Base-by-base conservation (phyloP, 306 rosid genomes). In the Pachyrhizus erosus region DNA sequence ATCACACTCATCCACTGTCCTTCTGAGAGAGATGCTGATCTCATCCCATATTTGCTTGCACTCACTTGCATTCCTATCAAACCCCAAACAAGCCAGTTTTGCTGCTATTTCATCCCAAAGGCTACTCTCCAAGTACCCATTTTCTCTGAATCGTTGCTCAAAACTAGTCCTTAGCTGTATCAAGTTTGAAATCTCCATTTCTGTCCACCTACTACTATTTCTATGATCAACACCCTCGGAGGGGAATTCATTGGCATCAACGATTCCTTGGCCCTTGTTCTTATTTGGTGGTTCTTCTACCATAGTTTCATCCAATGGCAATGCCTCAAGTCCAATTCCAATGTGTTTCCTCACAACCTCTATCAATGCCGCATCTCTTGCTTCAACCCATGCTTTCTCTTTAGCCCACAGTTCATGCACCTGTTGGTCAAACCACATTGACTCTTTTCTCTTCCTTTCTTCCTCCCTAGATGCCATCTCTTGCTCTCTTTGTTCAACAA, bases 341-440 rank as follows among this genome's bases (percentile, higher is more conserved):
- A 84, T 46, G 18, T 87, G 80, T 51, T 81, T 87, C 70, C 82
- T 83, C 39, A 91, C 75, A 80, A 88, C 83, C 52, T 87, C 91
- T 86, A 89, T 87, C 61, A 91, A 82, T 34, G 92, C 90, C 17
- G 82, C 77, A 79, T 93, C 97, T 64, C 96, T 86, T 73, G 91
- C 86, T 77, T 87, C 89, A 57, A 93, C 82, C 93, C 91, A 89
- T 7, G 91, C 91, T 84, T 90, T 91, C 85, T 91, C 97, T 62
- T 87, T 91, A 15, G 87, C 92, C 94, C 97, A 89, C 23, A 91
- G 87, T 15, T 88, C 82, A 43, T 82, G 79, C 2, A 91, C 90
- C 58, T 89, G 66, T 80, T 73, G 81, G n/a, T 89, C 91, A 61
- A 88, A 84, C 71, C 88, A 81, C 49, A 75, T 85, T 57, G 87